Evolutionary conservation across 1,284 basidiomycete species (phyloP).

Genomic region (Ustilago xerochloae): DNA sequence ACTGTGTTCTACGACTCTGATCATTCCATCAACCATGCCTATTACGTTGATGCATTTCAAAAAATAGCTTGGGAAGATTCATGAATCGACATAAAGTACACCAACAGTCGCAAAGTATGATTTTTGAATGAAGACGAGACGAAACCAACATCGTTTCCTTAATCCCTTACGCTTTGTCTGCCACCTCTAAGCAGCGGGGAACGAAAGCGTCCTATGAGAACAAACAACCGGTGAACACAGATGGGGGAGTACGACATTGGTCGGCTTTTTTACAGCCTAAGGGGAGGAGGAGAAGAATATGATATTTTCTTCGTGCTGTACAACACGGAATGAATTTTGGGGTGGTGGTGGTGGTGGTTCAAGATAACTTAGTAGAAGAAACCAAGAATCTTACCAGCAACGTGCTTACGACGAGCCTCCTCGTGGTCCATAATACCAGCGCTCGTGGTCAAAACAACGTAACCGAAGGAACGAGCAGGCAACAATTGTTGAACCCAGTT

Average conservation of each 20-base stretch:
- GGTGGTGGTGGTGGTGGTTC: background rate
- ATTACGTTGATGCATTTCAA: too few relatives aligned
- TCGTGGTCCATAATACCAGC: conserved; percentile 99
- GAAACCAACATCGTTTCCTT: conserved; percentile 37
- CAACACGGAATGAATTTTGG: conserved; percentile 29
- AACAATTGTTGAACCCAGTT: conserved; percentile 74
- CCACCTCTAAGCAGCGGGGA: background rate
- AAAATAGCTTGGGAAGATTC: too few relatives aligned
- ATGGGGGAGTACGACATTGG: conserved; percentile 44
- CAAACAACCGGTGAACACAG: too few relatives aligned
- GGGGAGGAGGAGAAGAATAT: conserved; percentile 4
- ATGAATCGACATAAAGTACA: conserved; percentile 38
- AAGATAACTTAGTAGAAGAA: conserved; percentile 64
- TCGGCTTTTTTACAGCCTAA: conserved; percentile 1
- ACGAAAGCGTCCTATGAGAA: too few relatives aligned
- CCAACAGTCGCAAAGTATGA: conserved; percentile 3
- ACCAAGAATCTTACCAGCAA: conserved; percentile 80
- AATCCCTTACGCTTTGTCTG: conserved; percentile 25
- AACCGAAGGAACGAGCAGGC: conserved; percentile 86
- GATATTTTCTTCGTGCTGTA: conserved; percentile 16
- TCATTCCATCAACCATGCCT: too few relatives aligned
- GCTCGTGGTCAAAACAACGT: conserved; percentile 96
- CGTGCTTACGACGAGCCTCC: conserved; percentile 98
- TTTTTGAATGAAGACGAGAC: background rate
- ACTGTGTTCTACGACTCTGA: background rate